A percentile compares a stretch with the other conserved stretches of the same genome.
Evolutionary conservation across 1,284 basidiomycete species (phyloP).

Genomic region (Anthracocystis walkeri): DNA sequence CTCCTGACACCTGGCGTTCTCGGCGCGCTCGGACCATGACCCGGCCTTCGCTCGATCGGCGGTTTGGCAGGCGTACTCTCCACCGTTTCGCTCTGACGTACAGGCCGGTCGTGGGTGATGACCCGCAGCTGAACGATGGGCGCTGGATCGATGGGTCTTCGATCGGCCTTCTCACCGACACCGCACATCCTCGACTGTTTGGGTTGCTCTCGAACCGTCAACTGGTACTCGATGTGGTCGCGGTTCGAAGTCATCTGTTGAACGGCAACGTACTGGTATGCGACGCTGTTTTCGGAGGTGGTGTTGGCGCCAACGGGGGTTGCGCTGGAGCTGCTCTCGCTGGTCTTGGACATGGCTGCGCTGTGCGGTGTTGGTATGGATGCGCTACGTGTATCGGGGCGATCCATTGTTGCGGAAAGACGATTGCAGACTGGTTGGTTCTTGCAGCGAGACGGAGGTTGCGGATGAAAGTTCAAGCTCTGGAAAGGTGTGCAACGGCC

Average conservation of each 20-base stretch:
- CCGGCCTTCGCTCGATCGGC: conserved; percentile 41
- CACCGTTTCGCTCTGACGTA: conserved; percentile 26
- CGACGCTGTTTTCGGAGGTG: conserved; percentile 38
- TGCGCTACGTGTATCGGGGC: conserved; percentile 13
- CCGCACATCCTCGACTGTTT: conserved; percentile 67
- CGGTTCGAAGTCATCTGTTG: conserved; percentile 53
- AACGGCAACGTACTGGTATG: conserved; percentile 60
- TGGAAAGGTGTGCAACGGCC: too few species aligned
- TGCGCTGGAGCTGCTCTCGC: conserved; percentile 33
- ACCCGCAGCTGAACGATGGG: conserved; percentile 95
- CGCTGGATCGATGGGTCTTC: conserved; percentile 92
- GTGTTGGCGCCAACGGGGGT: conserved; percentile 15
- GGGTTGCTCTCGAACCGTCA: conserved; percentile 64
- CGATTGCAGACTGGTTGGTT: background rate
- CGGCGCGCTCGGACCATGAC: conserved; percentile 33
- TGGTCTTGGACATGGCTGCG: conserved; percentile 23
- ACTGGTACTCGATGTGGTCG: conserved; percentile 62
- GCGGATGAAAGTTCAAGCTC: too few species aligned
- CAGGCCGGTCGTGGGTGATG: conserved; percentile 72
- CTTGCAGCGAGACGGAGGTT: background rate
- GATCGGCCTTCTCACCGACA: conserved; percentile 81
- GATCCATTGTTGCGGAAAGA: conserved; percentile 14
- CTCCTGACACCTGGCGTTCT: conserved; percentile 41
- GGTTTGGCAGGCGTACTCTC: conserved; percentile 25
- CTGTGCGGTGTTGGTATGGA: conserved; percentile 14